phyloP scores from a whole-genome alignment of 2,329 filamentous ascomycete species.

The Aspergillus phoenicis region DNA sequence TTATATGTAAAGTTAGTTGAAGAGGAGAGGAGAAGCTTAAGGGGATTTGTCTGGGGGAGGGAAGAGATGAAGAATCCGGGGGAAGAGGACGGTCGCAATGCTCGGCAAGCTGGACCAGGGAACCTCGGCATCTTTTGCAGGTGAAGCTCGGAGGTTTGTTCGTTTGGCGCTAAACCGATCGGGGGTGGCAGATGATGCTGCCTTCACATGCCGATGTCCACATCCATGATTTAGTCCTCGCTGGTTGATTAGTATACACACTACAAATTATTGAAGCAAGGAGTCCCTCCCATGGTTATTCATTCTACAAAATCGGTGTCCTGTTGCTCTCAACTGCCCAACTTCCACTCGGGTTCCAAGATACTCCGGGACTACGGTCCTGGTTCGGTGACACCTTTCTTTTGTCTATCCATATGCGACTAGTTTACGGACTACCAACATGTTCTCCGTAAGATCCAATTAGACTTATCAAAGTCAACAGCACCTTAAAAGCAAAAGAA shows the following conservation, averaged over 20 bases:
- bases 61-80: conserved; percentile 24
- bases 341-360: not conserved
- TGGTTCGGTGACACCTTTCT: too few species aligned
- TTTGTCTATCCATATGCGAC: too few species aligned
- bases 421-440: too few species aligned
- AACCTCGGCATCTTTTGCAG: conserved; percentile 38
- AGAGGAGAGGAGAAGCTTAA: conserved; percentile 13
- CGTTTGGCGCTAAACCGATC: conserved; percentile 19
- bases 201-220: conserved; percentile 39
- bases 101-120: conserved; percentile 33
- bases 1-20: conserved; percentile 9
- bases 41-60: conserved; percentile 26
- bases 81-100: conserved; percentile 25
- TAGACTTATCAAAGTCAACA: too few species aligned
- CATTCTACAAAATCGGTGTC: too few species aligned
- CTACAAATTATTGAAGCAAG: too few species aligned
- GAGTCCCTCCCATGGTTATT: not conserved
- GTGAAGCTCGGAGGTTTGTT: conserved; percentile 24
- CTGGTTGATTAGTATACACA: too few species aligned
- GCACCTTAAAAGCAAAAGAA: not conserved
- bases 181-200: conserved; percentile 29
- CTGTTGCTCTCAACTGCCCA: too few species aligned
- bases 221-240: not conserved
- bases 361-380: too few species aligned
- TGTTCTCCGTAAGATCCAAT: too few species aligned